Evolutionary conservation across 768 basidiomycete genomes (phyloP).

Genomic region (Stropharia rugosoannulata): DNA sequence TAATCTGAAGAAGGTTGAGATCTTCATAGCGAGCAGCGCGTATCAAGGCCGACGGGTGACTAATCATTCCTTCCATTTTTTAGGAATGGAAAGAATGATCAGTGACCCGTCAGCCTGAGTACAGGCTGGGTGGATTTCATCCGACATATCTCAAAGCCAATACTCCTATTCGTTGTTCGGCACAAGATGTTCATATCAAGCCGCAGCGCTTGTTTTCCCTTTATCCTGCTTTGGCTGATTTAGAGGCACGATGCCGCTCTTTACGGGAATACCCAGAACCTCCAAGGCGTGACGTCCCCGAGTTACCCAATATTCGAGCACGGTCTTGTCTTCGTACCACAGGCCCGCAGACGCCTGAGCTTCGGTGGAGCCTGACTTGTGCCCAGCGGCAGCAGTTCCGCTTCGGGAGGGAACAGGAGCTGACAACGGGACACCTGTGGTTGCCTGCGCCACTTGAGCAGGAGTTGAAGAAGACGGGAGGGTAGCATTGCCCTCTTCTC

Average conservation of each 20-base stretch:
- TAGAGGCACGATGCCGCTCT: slow-evolving; percentile 35
- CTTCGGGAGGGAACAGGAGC: background rate
- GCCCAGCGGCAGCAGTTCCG: slow-evolving; percentile 1
- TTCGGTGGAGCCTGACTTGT: background rate
- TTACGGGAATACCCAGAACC: slow-evolving; percentile 44
- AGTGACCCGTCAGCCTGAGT: background rate
- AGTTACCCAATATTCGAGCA: slow-evolving; percentile 49
- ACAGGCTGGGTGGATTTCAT: no score
- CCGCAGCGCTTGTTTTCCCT: background rate
- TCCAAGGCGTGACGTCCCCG: slow-evolving; percentile 50
- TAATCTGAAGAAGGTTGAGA: background rate
- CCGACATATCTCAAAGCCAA: no score
- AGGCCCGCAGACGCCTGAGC: slow-evolving; percentile 9
- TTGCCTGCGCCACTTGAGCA: slow-evolving; percentile 2
- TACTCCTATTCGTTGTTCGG: no score
- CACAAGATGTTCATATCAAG: background rate
- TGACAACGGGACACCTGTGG: slow-evolving; percentile 11
- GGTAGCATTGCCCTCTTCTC: background rate
- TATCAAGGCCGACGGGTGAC: background rate
- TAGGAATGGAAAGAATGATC: background rate
- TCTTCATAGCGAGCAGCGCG: no score
- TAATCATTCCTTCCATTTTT: background rate
- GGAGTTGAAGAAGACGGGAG: background rate
- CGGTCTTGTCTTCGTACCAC: slow-evolving; percentile 55
- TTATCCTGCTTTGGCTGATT: background rate